Conservation (phyloP, 2,329 filamentous ascomycete species). For the Ascochyta clinopodiicola region DNA sequence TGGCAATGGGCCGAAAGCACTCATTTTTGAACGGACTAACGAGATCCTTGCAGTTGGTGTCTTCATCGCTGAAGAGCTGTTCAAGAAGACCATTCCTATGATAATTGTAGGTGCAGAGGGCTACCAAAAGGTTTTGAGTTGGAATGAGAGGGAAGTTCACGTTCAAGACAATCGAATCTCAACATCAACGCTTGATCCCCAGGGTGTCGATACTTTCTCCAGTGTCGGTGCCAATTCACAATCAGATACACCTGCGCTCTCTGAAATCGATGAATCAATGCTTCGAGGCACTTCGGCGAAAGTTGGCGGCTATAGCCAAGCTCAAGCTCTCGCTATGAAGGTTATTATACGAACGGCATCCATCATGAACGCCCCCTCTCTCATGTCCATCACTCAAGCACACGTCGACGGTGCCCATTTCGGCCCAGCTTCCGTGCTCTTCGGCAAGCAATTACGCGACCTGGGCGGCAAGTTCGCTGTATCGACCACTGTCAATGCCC, state of each 20-base stretch:
- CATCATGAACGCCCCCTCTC: conserved; percentile 30
- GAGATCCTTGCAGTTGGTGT: conserved; percentile 57
- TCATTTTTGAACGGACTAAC: conserved; percentile 53
- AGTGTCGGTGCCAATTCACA: not conserved
- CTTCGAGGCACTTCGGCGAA: conserved; percentile 35
- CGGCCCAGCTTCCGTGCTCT: conserved; percentile 47
- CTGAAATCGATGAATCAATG: not conserved
- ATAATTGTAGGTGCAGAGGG: conserved; percentile 30
- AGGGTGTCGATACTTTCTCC: not conserved
- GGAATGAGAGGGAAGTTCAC: not conserved
- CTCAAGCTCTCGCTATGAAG: conserved; percentile 47
- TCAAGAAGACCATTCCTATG: conserved; percentile 51
- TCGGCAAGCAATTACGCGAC: conserved; percentile 47
- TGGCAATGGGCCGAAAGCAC: conserved; percentile 45
- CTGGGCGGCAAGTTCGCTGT: conserved; percentile 48
- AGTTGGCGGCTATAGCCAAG: conserved; percentile 19
- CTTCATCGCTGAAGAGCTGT: conserved; percentile 52
- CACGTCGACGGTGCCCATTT: conserved; percentile 56
- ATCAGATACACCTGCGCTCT: not conserved
- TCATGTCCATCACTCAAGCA: conserved; percentile 51
- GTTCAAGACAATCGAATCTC: not conserved
- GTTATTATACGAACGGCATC: conserved; percentile 50
- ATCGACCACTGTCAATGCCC: conserved; percentile 53
- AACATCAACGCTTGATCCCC: not conserved
- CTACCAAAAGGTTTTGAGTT: conserved; percentile 27